A percentile compares a stretch with the other conserved stretches of the same genome.
These are phyloP conservation scores for Falciphora oryzae DNA, from an alignment of 2,329 filamentous ascomycete species.

Conservation along the genomic window DNA sequence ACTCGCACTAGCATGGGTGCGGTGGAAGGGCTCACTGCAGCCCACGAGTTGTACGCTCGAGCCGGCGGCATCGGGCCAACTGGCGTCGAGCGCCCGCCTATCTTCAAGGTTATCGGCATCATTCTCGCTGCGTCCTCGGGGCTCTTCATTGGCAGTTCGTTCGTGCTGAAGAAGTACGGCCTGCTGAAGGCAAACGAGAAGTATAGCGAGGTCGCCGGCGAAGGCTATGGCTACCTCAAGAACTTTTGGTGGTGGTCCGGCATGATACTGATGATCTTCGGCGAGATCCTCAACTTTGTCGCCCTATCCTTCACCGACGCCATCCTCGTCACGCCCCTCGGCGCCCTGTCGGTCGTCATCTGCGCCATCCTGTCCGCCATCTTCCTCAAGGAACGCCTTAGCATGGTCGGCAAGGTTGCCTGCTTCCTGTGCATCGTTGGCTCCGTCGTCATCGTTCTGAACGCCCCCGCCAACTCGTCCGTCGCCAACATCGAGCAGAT, in stretches of 20 bases:
- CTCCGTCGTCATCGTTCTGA: slow-evolving; percentile 88
- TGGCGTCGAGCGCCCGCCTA: slow-evolving; percentile 34
- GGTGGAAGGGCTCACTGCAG: slow-evolving; percentile 23
- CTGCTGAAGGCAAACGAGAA: slow-evolving; percentile 90
- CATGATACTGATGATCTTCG: slow-evolving; percentile 95
- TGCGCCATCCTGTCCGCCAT: slow-evolving; percentile 88
- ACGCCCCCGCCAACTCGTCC: slow-evolving; percentile 80
- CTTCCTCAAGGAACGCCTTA: slow-evolving; percentile 91
- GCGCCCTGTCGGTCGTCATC: slow-evolving; percentile 86
- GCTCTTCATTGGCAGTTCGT: slow-evolving; percentile 88
- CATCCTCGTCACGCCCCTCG: slow-evolving; percentile 88
- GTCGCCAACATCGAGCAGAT: slow-evolving; percentile 88
- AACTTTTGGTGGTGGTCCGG: slow-evolving; percentile 93
- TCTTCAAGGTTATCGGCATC: slow-evolving; percentile 84
- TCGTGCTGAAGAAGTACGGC: slow-evolving; percentile 92
- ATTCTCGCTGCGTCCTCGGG: slow-evolving; percentile 80
- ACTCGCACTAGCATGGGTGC: slow-evolving; percentile 8
- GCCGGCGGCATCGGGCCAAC: slow-evolving; percentile 26
- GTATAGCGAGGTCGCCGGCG: slow-evolving; percentile 91
- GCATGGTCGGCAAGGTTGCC: slow-evolving; percentile 91
- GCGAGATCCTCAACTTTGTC: slow-evolving; percentile 95
- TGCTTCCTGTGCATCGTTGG: slow-evolving; percentile 95
- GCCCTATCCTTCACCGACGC: slow-evolving; percentile 96
- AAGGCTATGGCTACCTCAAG: slow-evolving; percentile 96
- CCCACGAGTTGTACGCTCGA: slow-evolving; percentile 37